Conservation (phyloP, 495 filamentous ascomycete species). For the Podospora comata region DNA sequence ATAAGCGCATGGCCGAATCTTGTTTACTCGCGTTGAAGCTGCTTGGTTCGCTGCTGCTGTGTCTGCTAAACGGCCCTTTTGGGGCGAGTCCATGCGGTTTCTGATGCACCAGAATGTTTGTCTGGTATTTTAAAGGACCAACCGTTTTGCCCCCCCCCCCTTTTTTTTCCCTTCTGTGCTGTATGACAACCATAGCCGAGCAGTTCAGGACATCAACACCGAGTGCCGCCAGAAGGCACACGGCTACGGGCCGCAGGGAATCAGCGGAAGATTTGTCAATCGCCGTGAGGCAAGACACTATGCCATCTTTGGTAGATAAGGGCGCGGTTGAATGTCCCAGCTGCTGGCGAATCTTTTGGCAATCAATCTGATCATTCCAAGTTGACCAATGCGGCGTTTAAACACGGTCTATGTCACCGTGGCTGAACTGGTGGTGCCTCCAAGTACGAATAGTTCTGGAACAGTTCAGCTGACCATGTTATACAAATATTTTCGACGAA, state of each 20-base stretch:
- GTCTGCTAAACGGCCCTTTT: slow-evolving; percentile 15
- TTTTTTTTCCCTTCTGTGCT: not conserved
- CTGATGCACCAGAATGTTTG: not conserved
- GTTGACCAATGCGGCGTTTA: too few relatives aligned
- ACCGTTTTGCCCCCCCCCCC: not conserved
- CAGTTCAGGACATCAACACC: not conserved
- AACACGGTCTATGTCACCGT: not conserved
- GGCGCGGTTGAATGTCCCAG: not conserved
- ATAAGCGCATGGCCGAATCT: slow-evolving; percentile 19
- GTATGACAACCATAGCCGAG: slow-evolving; percentile 5
- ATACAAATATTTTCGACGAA: not conserved
- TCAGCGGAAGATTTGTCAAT: slow-evolving; percentile 1
- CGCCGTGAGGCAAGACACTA: not conserved
- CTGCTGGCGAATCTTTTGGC: not conserved
- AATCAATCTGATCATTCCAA: not conserved
- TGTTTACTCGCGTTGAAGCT: slow-evolving; percentile 13
- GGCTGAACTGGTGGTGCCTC: not conserved
- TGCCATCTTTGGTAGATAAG: not conserved
- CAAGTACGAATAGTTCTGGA: not conserved
- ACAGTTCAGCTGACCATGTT: not conserved
- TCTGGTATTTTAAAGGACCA: not conserved
- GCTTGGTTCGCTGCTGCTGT: slow-evolving; percentile 2
- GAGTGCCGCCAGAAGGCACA: not conserved
- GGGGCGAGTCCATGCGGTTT: slow-evolving; percentile 2
- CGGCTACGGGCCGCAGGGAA: not conserved